A percentile compares a stretch with the other conserved stretches of the same genome.
phyloP scores from a whole-genome alignment of 2,329 filamentous ascomycete species.

The Xylaria arbuscula region DNA sequence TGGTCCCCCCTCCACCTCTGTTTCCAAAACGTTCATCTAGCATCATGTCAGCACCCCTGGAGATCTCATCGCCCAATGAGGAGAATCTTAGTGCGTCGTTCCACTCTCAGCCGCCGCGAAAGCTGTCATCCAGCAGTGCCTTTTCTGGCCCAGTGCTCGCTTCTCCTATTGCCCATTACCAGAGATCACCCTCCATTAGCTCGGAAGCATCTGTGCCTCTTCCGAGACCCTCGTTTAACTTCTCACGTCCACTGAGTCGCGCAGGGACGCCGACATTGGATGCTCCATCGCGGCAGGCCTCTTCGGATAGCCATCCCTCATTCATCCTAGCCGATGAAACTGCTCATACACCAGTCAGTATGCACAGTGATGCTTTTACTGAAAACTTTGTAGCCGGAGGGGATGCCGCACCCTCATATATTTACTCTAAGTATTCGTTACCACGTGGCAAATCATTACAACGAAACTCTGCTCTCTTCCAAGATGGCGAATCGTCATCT shows the following conservation, averaged over 20 bases:
- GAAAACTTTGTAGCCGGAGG: slow-evolving; percentile 60
- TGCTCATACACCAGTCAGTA: slow-evolving; percentile 76
- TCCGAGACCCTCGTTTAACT: slow-evolving; percentile 86
- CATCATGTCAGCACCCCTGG: slow-evolving; percentile 69
- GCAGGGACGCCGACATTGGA: slow-evolving; percentile 70
- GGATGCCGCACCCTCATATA: slow-evolving; percentile 75
- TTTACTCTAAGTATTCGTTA: slow-evolving; percentile 85
- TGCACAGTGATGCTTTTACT: slow-evolving; percentile 75
- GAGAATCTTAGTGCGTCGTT: slow-evolving; percentile 69
- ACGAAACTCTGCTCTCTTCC: slow-evolving; percentile 70
- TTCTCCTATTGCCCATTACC: slow-evolving; percentile 72
- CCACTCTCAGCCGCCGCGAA: slow-evolving; percentile 76
- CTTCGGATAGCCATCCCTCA: slow-evolving; percentile 74
- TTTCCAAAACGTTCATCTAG: slow-evolving; percentile 68
- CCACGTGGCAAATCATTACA: slow-evolving; percentile 85
- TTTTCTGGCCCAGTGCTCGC: slow-evolving; percentile 57
- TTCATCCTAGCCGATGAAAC: slow-evolving; percentile 72
- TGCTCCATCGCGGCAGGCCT: slow-evolving; percentile 70
- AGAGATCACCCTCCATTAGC: slow-evolving; percentile 83
- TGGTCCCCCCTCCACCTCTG: slow-evolving; percentile 62
- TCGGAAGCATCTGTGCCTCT: slow-evolving; percentile 80
- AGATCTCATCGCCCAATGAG: slow-evolving; percentile 71
- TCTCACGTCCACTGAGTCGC: slow-evolving; percentile 88
- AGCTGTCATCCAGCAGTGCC: slow-evolving; percentile 76
- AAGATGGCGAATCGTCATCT: slow-evolving; percentile 64